Conservation (phyloP, 805 yeast genomes). For the Isabelozyma rhagii region DNA sequence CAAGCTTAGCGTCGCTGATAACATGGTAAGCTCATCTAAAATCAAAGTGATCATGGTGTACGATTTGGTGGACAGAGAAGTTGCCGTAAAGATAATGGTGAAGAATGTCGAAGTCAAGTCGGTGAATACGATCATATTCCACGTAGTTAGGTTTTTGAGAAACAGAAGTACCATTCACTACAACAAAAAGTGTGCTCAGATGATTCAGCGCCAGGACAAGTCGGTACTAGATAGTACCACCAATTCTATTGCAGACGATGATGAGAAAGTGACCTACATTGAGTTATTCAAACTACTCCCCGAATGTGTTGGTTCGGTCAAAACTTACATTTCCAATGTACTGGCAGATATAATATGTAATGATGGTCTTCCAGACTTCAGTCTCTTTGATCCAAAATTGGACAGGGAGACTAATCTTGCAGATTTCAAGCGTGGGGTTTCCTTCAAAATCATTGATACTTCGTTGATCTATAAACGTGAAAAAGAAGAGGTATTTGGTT, state of each 20-base stretch:
- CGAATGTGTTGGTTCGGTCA: constrained; percentile 18
- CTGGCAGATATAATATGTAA: constrained; percentile 37
- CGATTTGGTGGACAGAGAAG: constrained; percentile 16
- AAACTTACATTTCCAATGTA: constrained; percentile 20
- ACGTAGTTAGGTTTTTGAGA: constrained; percentile 27
- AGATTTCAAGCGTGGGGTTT: constrained; percentile 37
- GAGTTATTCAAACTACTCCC: constrained; percentile 35
- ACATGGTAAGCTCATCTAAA: constrained; percentile 23
- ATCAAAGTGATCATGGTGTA: constrained; percentile 23
- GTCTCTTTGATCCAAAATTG: constrained; percentile 16
- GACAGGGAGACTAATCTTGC: constrained; percentile 30
- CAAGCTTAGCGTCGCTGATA: constrained; percentile 28
- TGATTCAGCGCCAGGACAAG: constrained; percentile 2
- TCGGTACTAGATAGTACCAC: neutral
- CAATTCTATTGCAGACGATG: constrained; percentile 2
- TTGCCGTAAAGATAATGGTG: constrained; percentile 20
- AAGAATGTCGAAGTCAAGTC: constrained; percentile 28
- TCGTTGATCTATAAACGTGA: constrained; percentile 18
- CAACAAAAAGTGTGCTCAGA: constrained; percentile 20
- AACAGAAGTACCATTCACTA: constrained; percentile 23
- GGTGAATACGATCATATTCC: constrained; percentile 35
- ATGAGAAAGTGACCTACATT: constrained; percentile 5
- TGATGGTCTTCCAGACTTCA: constrained; percentile 36
- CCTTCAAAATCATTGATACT: constrained; percentile 19
- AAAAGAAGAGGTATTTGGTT: constrained; percentile 16